phyloP scores from a whole-genome alignment of 306 rosid genomes.

The Inga laurina region DNA sequence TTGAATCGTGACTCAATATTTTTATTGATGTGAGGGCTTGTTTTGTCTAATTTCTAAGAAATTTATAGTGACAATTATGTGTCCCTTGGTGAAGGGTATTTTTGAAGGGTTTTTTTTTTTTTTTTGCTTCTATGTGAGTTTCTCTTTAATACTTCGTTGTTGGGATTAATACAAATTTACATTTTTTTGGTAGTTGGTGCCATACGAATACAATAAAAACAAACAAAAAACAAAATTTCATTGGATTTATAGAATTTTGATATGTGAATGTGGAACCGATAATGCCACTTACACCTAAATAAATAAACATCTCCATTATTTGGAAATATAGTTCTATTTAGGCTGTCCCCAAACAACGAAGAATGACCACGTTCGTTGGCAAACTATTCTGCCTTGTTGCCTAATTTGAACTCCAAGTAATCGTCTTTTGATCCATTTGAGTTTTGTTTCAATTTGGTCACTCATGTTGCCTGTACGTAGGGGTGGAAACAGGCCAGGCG shows the following conservation, averaged over 20 bases:
- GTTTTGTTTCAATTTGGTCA: neutral
- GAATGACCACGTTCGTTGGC: neutral
- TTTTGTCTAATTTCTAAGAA: neutral
- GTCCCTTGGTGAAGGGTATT: neutral
- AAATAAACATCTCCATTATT: neutral
- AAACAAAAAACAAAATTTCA: no score
- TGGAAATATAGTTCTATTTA: neutral
- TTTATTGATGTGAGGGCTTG: neutral
- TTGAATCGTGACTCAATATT: neutral
- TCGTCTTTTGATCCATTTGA: neutral
- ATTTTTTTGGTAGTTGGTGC: neutral
- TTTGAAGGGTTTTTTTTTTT: neutral
- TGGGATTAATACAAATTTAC: neutral
- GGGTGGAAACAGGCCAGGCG: no score
- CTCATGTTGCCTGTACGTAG: neutral
- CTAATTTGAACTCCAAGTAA: neutral
- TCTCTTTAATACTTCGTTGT: neutral
- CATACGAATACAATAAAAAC: neutral
- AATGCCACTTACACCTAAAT: neutral
- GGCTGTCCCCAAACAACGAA: neutral
- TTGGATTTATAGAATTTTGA: neutral
- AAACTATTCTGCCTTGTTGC: neutral
- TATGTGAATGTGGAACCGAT: neutral
- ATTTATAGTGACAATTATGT: neutral
- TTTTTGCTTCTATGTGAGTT: neutral